Percentiles rank a stretch among this genome's conserved stretches.
Evolutionary conservation across 140 eudicot species (phyloP).

Genomic region (Bidens hawaiensis): DNA sequence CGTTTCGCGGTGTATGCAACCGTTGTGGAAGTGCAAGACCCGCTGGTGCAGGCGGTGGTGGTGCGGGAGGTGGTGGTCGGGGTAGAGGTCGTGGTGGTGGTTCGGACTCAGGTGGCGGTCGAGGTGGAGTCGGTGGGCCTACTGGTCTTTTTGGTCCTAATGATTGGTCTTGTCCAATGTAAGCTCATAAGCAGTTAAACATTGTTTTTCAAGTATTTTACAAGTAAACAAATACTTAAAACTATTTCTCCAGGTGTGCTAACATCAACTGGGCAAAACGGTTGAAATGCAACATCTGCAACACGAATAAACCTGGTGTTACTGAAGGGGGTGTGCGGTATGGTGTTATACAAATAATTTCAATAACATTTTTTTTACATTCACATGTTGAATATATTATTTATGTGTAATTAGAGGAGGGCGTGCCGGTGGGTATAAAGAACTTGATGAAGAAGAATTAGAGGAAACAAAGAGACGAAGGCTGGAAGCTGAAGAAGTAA

Average conservation of each 20-base stretch:
- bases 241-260: constrained; percentile 70
- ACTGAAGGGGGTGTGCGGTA: constrained; percentile 98
- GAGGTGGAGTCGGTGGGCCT: constrained; percentile 60
- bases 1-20: constrained; percentile 97
- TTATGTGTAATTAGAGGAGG: constrained; percentile 55
- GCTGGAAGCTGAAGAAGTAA: no score
- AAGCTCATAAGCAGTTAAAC: constrained; percentile 29
- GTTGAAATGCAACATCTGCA: constrained; percentile 85
- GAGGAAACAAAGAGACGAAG: no score
- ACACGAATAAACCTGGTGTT: constrained; percentile 97
- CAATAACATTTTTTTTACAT: no score
- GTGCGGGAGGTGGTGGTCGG: constrained; percentile 67
- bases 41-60: constrained; percentile 81
- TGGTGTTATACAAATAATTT: no score
- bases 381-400: background rate
- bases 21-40: constrained; percentile 99
- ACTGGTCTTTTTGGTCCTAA: constrained; percentile 95
- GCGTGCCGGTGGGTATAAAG: constrained; percentile 97
- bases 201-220: background rate
- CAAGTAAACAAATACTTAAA: background rate
- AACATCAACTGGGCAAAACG: constrained; percentile 99
- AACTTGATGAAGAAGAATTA: no score
- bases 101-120: constrained; percentile 57
- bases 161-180: constrained; percentile 98
- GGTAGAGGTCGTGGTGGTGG: constrained; percentile 92